Evolutionary conservation across 78 protist species (phyloP).

Genomic region (Monocercomonoides exilis): DNA sequence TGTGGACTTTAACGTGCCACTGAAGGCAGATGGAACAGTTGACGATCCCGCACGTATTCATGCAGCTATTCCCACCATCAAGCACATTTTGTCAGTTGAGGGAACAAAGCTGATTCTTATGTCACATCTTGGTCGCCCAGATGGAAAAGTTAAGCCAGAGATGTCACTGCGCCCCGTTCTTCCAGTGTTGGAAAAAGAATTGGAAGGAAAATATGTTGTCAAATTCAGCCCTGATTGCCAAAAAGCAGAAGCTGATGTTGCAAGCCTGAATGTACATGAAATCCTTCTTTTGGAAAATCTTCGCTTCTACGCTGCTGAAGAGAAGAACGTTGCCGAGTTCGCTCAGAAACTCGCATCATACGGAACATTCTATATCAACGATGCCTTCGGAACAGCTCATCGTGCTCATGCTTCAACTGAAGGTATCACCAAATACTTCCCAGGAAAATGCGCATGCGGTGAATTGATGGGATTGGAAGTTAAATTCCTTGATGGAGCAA

Average conservation of each 20-base stretch:
- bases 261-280: slow-evolving; percentile 3
- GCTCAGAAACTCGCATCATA: slow-evolving; percentile 40
- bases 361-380: slow-evolving; percentile 90
- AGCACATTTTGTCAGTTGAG: slow-evolving; percentile 68
- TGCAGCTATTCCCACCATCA: slow-evolving; percentile 89
- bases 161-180: slow-evolving; percentile 61
- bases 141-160: slow-evolving; percentile 65
- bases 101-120: slow-evolving; percentile 58
- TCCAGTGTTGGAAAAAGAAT: background rate
- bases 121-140: slow-evolving; percentile 98
- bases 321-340: slow-evolving; percentile 65
- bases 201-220: slow-evolving; percentile 35
- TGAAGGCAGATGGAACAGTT: slow-evolving; percentile 30
- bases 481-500: slow-evolving; percentile 78
- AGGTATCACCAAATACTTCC: slow-evolving; percentile 39
- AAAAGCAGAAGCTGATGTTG: slow-evolving; percentile 48
- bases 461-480: slow-evolving; percentile 86
- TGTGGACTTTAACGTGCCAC: slow-evolving; percentile 62
- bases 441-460: slow-evolving; percentile 69
- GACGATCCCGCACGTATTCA: slow-evolving; percentile 69
- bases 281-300: slow-evolving; percentile 91
- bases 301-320: slow-evolving; percentile 94
- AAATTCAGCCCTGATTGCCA: slow-evolving; percentile 70
- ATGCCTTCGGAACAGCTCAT: slow-evolving; percentile 99
- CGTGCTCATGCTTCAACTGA: slow-evolving; percentile 87